These are phyloP conservation scores for Skeletonema tropicum DNA, from an alignment of 108 stramenopile genomes.

Conservation along the genomic window DNA sequence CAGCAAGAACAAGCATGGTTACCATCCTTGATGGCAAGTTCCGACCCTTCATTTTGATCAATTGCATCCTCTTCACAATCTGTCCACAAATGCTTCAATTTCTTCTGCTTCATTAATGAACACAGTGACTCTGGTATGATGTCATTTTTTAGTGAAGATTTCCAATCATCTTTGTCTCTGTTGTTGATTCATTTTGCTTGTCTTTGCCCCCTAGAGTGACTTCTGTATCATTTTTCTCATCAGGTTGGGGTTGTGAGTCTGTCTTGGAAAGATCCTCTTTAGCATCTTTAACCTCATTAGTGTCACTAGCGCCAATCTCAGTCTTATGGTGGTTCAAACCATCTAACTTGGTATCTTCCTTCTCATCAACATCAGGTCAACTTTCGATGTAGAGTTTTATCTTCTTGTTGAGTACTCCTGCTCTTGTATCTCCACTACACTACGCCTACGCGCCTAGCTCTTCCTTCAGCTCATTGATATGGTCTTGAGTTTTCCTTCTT, in stretches of 20 bases:
- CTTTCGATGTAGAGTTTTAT: background rate
- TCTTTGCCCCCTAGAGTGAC: background rate
- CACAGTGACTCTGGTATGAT: slow-evolving; percentile 28
- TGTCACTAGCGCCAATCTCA: no score
- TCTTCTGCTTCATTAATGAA: background rate
- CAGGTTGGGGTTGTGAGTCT: background rate
- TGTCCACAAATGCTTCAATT: slow-evolving; percentile 42
- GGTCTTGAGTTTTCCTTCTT: no score
- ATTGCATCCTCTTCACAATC: slow-evolving; percentile 41
- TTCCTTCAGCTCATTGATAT: no score
- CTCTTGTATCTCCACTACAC: background rate
- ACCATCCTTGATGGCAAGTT: slow-evolving; percentile 15
- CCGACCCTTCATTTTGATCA: background rate
- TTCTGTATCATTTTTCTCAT: background rate
- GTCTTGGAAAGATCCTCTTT: background rate
- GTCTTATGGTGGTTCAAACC: no score
- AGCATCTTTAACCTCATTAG: no score
- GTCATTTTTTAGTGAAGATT: slow-evolving; percentile 1
- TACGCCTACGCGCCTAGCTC: no score
- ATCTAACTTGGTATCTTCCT: background rate
- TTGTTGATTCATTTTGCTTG: background rate
- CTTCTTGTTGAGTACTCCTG: background rate
- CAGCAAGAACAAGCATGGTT: slow-evolving; percentile 43
- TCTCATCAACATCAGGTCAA: background rate
- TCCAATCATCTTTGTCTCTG: background rate